These are phyloP conservation scores for Trypanosoma cruzi DNA, from an alignment of 208 protist genomes.

Conservation along the genomic window DNA sequence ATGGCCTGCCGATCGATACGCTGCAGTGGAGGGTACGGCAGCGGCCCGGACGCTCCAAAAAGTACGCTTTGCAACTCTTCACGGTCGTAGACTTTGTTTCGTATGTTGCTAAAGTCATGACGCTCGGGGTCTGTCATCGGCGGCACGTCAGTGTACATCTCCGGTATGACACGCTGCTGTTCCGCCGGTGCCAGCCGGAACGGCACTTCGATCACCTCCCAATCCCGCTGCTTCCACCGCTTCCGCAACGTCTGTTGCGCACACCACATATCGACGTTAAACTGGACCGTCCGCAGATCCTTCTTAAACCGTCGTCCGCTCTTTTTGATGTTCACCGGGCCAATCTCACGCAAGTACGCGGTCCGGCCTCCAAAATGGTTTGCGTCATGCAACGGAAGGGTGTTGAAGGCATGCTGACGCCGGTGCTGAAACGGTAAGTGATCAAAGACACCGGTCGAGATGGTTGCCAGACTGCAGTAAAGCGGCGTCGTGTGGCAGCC, in stretches of 20 bases:
- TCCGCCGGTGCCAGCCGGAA: slow-evolving; percentile 76
- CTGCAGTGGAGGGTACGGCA: slow-evolving; percentile 68
- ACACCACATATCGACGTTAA: slow-evolving; percentile 90
- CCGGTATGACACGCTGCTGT: slow-evolving; percentile 86
- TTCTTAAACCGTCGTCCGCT: slow-evolving; percentile 82
- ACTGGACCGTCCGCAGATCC: slow-evolving; percentile 72
- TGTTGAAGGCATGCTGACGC: slow-evolving; percentile 83
- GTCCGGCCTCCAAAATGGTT: slow-evolving; percentile 87
- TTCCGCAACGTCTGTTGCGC: slow-evolving; percentile 89
- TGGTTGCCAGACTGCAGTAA: slow-evolving; percentile 13
- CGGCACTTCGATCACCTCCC: slow-evolving; percentile 88
- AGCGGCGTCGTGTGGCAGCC: neutral
- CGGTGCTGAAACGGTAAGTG: slow-evolving; percentile 70
- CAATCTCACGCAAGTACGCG: slow-evolving; percentile 85
- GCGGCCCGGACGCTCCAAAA: slow-evolving; percentile 34
- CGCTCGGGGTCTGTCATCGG: slow-evolving; percentile 56
- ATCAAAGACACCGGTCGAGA: slow-evolving; percentile 77
- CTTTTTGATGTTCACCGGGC: slow-evolving; percentile 75
- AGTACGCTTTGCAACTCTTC: slow-evolving; percentile 72
- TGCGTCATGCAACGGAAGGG: slow-evolving; percentile 82
- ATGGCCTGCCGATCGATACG: slow-evolving; percentile 52
- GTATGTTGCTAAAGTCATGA: slow-evolving; percentile 82
- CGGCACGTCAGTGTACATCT: slow-evolving; percentile 89
- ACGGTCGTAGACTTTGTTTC: slow-evolving; percentile 80
- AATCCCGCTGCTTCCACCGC: slow-evolving; percentile 89